Evolutionary conservation across 495 filamentous ascomycete genomes (phyloP).

Genomic region (Aspergillus leporis): DNA sequence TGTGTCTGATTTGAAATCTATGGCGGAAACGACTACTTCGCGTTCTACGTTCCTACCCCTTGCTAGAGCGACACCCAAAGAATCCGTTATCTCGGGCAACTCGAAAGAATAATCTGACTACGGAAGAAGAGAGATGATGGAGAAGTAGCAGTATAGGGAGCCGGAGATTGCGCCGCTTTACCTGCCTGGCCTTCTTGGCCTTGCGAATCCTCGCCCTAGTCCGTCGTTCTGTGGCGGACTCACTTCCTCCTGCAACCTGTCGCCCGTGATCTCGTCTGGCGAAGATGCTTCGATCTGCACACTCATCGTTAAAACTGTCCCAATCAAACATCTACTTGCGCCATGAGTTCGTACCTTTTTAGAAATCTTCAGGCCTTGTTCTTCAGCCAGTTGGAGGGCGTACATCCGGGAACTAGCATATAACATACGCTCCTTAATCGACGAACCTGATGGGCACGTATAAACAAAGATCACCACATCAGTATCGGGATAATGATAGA

Average conservation of each 20-base stretch:
- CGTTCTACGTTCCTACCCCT: conserved; percentile 10
- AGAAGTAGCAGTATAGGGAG: not conserved
- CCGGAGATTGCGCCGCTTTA: conserved; percentile 22
- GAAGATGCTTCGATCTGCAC: conserved; percentile 62
- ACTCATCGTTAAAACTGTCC: conserved; percentile 14
- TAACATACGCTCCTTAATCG: conserved; percentile 93
- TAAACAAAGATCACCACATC: conserved; percentile 87
- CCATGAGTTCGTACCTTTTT: conserved; percentile 60
- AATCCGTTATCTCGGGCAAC: conserved; percentile 1
- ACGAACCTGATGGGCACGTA: conserved; percentile 77
- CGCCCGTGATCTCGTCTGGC: conserved; percentile 77
- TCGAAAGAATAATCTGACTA: conserved; percentile 17
- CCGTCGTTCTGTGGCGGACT: conserved; percentile 63
- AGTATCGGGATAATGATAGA: conserved; percentile 71
- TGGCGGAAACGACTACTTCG: conserved; percentile 3
- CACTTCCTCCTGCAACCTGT: conserved; percentile 72
- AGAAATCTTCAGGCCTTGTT: conserved; percentile 68
- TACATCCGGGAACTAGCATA: conserved; percentile 81
- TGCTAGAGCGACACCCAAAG: not conserved
- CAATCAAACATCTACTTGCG: conserved; percentile 9
- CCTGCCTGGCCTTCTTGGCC: conserved; percentile 85
- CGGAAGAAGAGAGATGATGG: conserved; percentile 11
- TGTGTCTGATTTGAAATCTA: not conserved
- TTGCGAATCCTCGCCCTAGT: conserved; percentile 71
- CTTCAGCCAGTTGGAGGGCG: conserved; percentile 66